Evolutionary conservation across 768 basidiomycete genomes (phyloP).

Genomic region (Mycena polygramma): DNA sequence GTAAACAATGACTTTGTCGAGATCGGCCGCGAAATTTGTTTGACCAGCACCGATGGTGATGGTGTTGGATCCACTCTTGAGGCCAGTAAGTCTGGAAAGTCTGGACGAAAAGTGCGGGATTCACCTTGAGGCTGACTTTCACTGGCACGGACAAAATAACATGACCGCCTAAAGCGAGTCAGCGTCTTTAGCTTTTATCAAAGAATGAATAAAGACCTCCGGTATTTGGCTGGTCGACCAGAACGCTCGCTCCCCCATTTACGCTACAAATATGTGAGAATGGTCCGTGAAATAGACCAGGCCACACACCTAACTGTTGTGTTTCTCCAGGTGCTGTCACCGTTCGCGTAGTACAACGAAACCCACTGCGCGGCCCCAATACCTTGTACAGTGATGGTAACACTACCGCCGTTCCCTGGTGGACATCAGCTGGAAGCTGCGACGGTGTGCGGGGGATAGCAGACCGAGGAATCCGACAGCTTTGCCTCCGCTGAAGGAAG

Average conservation of each 20-base stretch:
- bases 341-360: constrained; percentile 72
- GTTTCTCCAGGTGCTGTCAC: constrained; percentile 70
- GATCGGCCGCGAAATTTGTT: no score
- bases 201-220: constrained; percentile 51
- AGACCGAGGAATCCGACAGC: constrained; percentile 69
- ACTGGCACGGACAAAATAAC: constrained; percentile 71
- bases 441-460: constrained; percentile 20
- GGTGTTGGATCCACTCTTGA: constrained; percentile 62
- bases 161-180: constrained; percentile 54
- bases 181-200: neutral
- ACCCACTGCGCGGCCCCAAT: constrained; percentile 69
- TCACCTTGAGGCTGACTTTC: constrained; percentile 54
- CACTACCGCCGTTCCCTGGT: constrained; percentile 67
- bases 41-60: constrained; percentile 60
- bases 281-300: neutral
- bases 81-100: no score
- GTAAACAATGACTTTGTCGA: no score
- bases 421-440: neutral
- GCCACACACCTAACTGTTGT: constrained; percentile 66
- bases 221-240: constrained; percentile 70
- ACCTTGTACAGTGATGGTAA: constrained; percentile 70
- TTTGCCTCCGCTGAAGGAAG: constrained; percentile 65
- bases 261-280: constrained; percentile 52
- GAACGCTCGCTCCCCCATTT: constrained; percentile 66
- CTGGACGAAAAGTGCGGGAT: no score